Conservation (phyloP, 306 rosid genomes). For the Cercis canadensis region DNA sequence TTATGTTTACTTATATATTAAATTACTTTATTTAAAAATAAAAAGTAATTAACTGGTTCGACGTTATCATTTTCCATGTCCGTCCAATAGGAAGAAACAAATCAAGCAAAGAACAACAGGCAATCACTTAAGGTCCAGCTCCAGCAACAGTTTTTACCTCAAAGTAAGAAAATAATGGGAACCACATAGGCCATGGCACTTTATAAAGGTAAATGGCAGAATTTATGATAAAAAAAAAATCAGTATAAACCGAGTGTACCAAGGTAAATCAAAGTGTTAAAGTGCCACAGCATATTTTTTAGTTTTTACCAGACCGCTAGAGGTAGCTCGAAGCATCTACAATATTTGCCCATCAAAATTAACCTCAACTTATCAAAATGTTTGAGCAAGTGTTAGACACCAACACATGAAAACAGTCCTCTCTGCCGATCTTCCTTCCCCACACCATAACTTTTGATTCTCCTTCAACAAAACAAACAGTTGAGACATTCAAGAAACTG, state of each 20-base stretch:
- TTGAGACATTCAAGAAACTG: background rate
- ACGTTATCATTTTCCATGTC: background rate
- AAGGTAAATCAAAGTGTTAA: background rate
- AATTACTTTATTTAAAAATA: no score
- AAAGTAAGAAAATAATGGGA: background rate
- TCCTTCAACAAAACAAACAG: no score
- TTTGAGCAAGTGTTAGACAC: background rate
- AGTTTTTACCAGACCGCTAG: no score
- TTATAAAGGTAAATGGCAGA: slow-evolving; percentile 7
- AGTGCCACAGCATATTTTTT: slow-evolving; percentile 3
- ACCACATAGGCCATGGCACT: slow-evolving; percentile 11
- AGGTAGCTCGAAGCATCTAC: background rate
- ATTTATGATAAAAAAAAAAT: background rate
- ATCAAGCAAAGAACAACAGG: background rate
- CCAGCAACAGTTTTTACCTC: background rate
- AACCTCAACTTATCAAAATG: no score
- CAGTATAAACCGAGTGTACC: no score
- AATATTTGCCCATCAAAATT: no score
- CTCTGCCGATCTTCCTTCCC: no score
- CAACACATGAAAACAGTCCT: background rate
- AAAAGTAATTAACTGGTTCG: background rate
- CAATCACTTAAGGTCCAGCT: slow-evolving; percentile 5
- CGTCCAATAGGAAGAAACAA: no score
- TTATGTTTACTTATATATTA: no score
- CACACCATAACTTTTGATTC: no score